A percentile compares a stretch with the other conserved stretches of the same genome.
phyloP scores from a whole-genome alignment of 1,284 basidiomycete genomes.

The Ceratobasidium sp. region DNA sequence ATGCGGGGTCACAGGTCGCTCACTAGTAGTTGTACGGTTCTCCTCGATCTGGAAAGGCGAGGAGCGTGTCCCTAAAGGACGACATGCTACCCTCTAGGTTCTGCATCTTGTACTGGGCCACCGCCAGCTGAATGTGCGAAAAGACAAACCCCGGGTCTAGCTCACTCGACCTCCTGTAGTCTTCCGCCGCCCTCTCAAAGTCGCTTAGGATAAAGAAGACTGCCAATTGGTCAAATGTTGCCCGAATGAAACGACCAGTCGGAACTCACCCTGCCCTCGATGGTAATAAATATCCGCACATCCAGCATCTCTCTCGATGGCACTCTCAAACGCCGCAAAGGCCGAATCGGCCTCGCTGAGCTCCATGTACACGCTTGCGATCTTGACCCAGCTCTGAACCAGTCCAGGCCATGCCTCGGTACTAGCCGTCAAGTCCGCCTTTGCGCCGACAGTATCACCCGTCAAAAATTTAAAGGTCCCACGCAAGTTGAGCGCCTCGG shows the following conservation, averaged over 20 bases:
- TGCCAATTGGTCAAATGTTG: conserved; percentile 49
- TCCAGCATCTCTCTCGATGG: conserved; percentile 79
- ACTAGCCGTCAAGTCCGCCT: conserved; percentile 82
- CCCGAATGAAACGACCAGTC: background rate
- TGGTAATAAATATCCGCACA: conserved; percentile 99
- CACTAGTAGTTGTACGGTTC: conserved; percentile 94
- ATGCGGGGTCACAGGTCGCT: background rate
- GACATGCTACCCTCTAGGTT: conserved; percentile 83
- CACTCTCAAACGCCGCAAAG: conserved; percentile 91
- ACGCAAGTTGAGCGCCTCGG: conserved; percentile 90
- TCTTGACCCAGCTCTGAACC: conserved; percentile 94
- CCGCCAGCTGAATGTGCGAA: conserved; percentile 95
- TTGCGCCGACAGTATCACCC: conserved; percentile 83
- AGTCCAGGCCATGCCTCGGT: conserved; percentile 75
- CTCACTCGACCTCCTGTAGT: conserved; percentile 88
- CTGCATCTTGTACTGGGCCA: conserved; percentile 93
- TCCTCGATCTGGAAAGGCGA: conserved; percentile 79
- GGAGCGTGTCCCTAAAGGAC: conserved; percentile 83
- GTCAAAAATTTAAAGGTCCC: conserved; percentile 98
- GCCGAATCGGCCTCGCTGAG: conserved; percentile 80
- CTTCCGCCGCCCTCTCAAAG: conserved; percentile 82
- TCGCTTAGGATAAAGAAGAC: conserved; percentile 97
- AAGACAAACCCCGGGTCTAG: conserved; percentile 89
- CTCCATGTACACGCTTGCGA: conserved; percentile 98
- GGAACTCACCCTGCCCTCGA: conserved; percentile 83